A percentile compares a stretch with the other conserved stretches of the same genome.
Conservation (phyloP, 1,284 basidiomycete genomes). For the Boletus semigastroideus region DNA sequence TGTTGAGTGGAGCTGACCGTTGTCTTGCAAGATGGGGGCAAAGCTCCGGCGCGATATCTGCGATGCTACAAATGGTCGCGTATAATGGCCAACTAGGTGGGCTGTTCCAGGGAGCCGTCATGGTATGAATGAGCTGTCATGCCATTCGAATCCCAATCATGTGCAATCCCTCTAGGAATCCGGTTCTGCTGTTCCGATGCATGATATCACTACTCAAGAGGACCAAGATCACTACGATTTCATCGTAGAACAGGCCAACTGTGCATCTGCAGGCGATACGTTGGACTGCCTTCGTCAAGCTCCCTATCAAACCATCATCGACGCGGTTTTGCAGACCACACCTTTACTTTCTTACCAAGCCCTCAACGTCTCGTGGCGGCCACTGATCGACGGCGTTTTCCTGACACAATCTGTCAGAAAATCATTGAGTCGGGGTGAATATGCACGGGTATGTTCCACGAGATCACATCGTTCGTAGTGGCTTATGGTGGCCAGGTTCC, state of each 20-base stretch:
- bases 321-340: conserved; percentile 8
- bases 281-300: conserved; percentile 43
- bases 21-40: conserved; percentile 49
- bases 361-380: conserved; percentile 11
- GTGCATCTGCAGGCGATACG: conserved; percentile 34
- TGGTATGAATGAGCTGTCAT: conserved; percentile 36
- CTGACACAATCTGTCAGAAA: background rate
- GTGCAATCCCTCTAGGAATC: conserved; percentile 33
- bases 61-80: conserved; percentile 50
- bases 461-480: background rate
- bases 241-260: conserved; percentile 35
- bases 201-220: conserved; percentile 42
- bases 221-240: conserved; percentile 22
- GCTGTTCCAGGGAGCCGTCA: conserved; percentile 47
- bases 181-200: conserved; percentile 45
- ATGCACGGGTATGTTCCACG: conserved; percentile 9
- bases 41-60: conserved; percentile 53
- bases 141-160: background rate
- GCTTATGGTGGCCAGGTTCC: conserved; percentile 23
- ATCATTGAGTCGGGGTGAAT: conserved; percentile 4
- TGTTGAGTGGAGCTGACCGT: background rate
- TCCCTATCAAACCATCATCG: conserved; percentile 18
- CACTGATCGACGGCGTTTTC: background rate
- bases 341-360: conserved; percentile 18
- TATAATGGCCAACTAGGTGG: conserved; percentile 46